phyloP scores from a whole-genome alignment of 2,329 filamentous ascomycete species.

The Diplodia mutila region DNA sequence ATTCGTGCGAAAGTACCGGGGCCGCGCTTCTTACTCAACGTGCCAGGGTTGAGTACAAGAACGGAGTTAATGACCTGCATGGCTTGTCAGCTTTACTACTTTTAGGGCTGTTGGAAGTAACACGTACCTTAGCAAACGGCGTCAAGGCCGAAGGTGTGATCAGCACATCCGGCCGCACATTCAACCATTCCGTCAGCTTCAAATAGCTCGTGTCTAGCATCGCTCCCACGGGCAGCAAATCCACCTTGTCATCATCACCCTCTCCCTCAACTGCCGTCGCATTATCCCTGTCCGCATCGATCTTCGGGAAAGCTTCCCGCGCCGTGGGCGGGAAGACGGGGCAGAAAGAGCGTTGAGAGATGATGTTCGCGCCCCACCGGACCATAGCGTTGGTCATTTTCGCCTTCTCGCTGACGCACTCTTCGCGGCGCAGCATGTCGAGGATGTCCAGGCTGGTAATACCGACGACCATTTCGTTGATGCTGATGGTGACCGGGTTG shows the following conservation, averaged over 20 bases:
- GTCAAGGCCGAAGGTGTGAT: slow-evolving; percentile 81
- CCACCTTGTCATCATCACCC: slow-evolving; percentile 35
- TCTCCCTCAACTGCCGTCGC: slow-evolving; percentile 56
- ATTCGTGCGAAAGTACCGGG: slow-evolving; percentile 86
- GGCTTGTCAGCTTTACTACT: neutral
- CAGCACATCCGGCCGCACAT: slow-evolving; percentile 81
- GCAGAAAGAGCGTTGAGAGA: slow-evolving; percentile 90
- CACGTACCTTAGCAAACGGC: slow-evolving; percentile 81
- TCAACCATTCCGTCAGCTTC: slow-evolving; percentile 89
- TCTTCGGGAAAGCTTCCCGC: slow-evolving; percentile 64
- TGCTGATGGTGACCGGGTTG: slow-evolving; percentile 84
- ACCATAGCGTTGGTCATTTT: slow-evolving; percentile 66
- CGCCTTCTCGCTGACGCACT: slow-evolving; percentile 63
- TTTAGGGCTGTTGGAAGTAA: neutral
- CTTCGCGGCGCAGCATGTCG: slow-evolving; percentile 77
- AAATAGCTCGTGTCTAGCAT: slow-evolving; percentile 82
- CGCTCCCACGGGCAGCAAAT: slow-evolving; percentile 61
- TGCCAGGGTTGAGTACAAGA: slow-evolving; percentile 86
- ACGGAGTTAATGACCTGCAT: slow-evolving; percentile 85
- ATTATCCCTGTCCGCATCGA: slow-evolving; percentile 48
- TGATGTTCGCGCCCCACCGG: slow-evolving; percentile 73
- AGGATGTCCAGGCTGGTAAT: slow-evolving; percentile 84
- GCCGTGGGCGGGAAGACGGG: slow-evolving; percentile 83
- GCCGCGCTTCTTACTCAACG: slow-evolving; percentile 79
- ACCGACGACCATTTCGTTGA: slow-evolving; percentile 85